Percentiles rank a stretch among this genome's conserved stretches.
phyloP scores from a whole-genome alignment of 2,329 filamentous ascomycete species.

The Dothistroma pini region DNA sequence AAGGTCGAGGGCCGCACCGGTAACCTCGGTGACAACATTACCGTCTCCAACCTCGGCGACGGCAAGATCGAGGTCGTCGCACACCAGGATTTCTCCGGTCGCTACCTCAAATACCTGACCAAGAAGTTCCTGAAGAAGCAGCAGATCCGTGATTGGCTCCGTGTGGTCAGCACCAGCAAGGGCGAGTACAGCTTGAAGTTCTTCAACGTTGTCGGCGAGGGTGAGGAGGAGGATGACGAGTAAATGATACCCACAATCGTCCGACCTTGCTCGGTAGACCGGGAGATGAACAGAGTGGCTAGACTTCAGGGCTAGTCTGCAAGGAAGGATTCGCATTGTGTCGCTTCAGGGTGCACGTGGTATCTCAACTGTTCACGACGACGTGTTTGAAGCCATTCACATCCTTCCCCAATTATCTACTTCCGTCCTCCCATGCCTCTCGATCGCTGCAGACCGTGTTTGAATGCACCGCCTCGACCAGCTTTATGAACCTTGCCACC shows the following conservation, averaged over 20 bases:
- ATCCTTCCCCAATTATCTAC: not conserved
- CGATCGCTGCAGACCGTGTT: conserved; percentile 22
- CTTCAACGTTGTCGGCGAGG: conserved; percentile 99
- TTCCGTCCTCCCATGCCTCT: conserved; percentile 15
- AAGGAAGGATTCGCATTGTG: not conserved
- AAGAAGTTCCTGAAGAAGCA: conserved; percentile 99
- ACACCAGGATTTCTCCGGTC: conserved; percentile 96
- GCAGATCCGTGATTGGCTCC: conserved; percentile 99
- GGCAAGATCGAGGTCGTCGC: conserved; percentile 98
- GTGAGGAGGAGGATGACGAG: conserved; percentile 96
- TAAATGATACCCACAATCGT: conserved; percentile 50
- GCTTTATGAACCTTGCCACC: conserved; percentile 24
- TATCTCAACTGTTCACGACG: not conserved
- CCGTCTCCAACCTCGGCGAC: conserved; percentile 86
- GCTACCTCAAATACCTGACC: conserved; percentile 99
- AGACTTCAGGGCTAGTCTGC: not conserved
- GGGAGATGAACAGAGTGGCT: not conserved
- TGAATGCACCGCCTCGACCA: conserved; percentile 17
- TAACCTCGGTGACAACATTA: conserved; percentile 92
- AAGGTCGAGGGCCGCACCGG: conserved; percentile 98
- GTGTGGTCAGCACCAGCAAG: conserved; percentile 95
- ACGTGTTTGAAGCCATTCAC: not conserved
- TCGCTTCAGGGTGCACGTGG: not conserved
- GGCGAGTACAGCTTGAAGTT: conserved; percentile 99
- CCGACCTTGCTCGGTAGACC: not conserved